Evolutionary conservation across 2,329 filamentous ascomycete genomes (phyloP).

Genomic region (Paecilomyces niveus): DNA sequence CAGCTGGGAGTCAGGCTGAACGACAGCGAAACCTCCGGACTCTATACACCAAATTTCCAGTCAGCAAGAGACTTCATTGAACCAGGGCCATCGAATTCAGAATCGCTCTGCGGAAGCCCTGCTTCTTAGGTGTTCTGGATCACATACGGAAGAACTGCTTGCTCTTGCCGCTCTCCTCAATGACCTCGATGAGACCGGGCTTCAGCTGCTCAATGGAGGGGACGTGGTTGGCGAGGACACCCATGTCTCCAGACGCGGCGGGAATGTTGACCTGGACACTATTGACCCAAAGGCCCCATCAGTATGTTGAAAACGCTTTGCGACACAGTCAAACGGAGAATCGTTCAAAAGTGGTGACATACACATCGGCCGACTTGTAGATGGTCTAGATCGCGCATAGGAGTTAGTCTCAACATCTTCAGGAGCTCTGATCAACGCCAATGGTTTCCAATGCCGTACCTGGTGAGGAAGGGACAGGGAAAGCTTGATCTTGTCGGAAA

Average conservation of each 20-base stretch:
- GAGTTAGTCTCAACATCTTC: conserved; percentile 16
- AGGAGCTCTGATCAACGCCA: neutral
- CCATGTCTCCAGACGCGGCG: conserved; percentile 98
- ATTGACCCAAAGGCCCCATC: conserved; percentile 59
- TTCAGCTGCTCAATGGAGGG: conserved; percentile 98
- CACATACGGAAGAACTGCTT: conserved; percentile 98
- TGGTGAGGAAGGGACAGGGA: conserved; percentile 96
- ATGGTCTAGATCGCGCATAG: conserved; percentile 45
- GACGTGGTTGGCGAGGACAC: conserved; percentile 98
- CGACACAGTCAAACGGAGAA: neutral
- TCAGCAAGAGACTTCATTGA: conserved; percentile 12
- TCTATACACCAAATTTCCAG: conserved; percentile 47
- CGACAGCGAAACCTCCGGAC: conserved; percentile 91
- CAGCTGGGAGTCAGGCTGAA: conserved; percentile 88
- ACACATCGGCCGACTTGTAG: conserved; percentile 66
- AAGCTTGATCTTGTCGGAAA: conserved; percentile 94
- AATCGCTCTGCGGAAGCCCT: neutral
- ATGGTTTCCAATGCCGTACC: conserved; percentile 54
- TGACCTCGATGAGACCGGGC: conserved; percentile 88
- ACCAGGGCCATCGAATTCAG: conserved; percentile 1
- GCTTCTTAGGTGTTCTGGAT: neutral
- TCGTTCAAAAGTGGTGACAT: conserved; percentile 33
- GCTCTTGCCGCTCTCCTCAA: conserved; percentile 79
- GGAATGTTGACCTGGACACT: conserved; percentile 96
- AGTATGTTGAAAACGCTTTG: conserved; percentile 16